A percentile compares a stretch with the other conserved stretches of the same genome.
Evolutionary conservation across 306 rosid species (phyloP).

Genomic region (Cucumis hystrix): DNA sequence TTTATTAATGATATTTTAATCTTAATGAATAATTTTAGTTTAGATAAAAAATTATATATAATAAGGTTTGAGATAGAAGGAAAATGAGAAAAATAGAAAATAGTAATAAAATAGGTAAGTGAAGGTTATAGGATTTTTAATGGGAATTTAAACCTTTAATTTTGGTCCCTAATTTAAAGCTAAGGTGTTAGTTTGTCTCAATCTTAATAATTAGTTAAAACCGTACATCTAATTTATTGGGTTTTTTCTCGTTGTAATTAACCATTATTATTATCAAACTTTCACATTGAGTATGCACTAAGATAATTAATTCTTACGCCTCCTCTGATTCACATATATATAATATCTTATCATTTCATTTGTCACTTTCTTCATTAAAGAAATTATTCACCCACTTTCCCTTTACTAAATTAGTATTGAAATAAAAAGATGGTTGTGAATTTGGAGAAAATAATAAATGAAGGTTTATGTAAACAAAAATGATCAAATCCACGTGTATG

Average conservation of each 20-base stretch:
- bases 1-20: too few species aligned
- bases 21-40: too few species aligned
- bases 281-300: background rate
- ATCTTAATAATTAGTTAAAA: background rate
- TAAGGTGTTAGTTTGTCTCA: background rate
- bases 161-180: background rate
- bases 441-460: too few species aligned
- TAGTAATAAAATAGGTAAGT: background rate
- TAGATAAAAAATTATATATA: too few species aligned
- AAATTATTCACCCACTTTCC: too few species aligned
- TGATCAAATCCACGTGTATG: too few species aligned
- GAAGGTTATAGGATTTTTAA: background rate
- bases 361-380: background rate
- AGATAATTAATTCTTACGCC: background rate
- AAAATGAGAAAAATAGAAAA: background rate
- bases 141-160: background rate
- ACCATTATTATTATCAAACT: background rate
- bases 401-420: too few species aligned
- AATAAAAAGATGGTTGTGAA: too few species aligned
- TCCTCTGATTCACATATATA: background rate
- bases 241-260: background rate
- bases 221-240: background rate
- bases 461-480: too few species aligned
- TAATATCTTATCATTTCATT: background rate
- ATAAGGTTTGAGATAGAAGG: background rate